These are phyloP conservation scores for Aspergillus egyptiacus DNA, from an alignment of 495 filamentous ascomycete genomes.

Conservation along the genomic window DNA sequence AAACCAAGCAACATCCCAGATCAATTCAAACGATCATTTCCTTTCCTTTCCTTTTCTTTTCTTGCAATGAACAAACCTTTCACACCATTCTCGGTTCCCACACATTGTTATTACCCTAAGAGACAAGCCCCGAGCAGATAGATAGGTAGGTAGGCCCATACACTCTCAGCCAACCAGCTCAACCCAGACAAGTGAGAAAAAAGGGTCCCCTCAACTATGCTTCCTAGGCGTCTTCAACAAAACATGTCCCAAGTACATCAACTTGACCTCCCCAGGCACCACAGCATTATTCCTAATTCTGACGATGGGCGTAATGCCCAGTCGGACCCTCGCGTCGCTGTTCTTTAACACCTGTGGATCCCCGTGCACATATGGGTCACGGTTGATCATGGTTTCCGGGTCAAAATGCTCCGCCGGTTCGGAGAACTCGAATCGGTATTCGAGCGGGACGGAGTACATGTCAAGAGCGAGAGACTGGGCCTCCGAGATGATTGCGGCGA, in stretches of 20 bases:
- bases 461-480: conserved; percentile 22
- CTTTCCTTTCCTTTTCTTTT: no score
- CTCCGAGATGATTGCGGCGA: conserved; percentile 18
- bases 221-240: conserved; percentile 12
- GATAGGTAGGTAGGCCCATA: no score
- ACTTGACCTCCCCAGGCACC: conserved; percentile 1
- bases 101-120: no score
- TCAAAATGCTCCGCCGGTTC: conserved; percentile 22
- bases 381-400: conserved; percentile 22
- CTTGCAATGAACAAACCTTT: no score
- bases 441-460: conserved; percentile 20
- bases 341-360: conserved; percentile 10
- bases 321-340: conserved; percentile 11
- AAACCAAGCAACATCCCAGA: no score
- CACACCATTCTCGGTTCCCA: no score
- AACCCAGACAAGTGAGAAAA: background rate
- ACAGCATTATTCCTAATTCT: conserved; percentile 13
- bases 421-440: conserved; percentile 24
- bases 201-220: background rate
- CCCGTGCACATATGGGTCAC: conserved; percentile 14
- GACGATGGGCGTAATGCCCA: conserved; percentile 15
- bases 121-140: no score
- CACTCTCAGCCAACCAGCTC: no score
- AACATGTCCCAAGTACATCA: conserved; percentile 14
- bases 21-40: no score